Evolutionary conservation across 169 alveolate genomes (phyloP), one percentile per base, ranked within the genome.

Genomic region (Neospora caninum): DNA sequence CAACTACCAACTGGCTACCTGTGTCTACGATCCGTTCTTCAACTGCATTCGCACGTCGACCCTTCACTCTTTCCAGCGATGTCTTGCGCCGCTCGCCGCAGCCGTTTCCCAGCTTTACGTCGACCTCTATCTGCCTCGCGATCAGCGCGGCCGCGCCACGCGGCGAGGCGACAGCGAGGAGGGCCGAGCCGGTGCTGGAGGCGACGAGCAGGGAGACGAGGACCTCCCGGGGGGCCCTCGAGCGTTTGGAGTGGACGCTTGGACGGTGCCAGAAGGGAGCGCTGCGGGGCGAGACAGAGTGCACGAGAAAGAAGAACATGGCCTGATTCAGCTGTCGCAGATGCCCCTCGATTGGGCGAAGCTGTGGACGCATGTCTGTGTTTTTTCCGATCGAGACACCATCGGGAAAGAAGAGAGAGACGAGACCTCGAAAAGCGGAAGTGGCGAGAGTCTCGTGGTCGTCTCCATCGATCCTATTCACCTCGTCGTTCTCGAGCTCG

Each of bases 281-380:
- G 7, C 2, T 4, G 27, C 25, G 18, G 84, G 45, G 16, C 49
- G 20, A n/a, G 84, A 1, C 43, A n/a, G 43, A 43, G 43, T 43
- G 84, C 27, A n/a, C 54, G 16, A 82, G 89, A 42, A 82, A 67
- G 89, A 22, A 36, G 64, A 36, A 13, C 43, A 41, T 13, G 53
- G 38, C 39, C 29, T 41, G 67, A 13, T 41, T 41, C 89, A 82
- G 64, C 38, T 82, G 7, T 38, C 67, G 2, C 89, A 82, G 53
- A 42, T 82, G 89, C 89, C 89, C 25, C 67, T 82, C 27, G 89
- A 82, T 29, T 82, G 89, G 89, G 89, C 89, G 25, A 82, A 41
- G 25, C 41, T 82, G 25, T 82, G 89, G 89, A 82, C 89, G 53
- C 89, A 82, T 22, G 89, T 27, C 53, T 82, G 89, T 82, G 69